Conservation (phyloP, 1,284 basidiomycete genomes). For the Inonotus obliquus region DNA sequence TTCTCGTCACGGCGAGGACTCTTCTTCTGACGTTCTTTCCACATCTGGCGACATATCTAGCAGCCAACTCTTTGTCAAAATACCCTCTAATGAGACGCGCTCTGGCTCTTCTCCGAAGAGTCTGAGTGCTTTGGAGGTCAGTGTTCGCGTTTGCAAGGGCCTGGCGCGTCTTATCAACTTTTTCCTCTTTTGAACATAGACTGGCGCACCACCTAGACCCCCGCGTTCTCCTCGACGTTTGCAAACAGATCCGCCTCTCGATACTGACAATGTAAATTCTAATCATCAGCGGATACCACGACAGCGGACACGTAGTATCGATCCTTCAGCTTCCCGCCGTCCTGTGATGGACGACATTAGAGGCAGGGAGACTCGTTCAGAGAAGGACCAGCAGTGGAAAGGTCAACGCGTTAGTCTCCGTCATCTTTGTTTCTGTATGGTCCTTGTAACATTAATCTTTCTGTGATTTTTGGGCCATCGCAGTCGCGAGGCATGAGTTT, state of each 20-base stretch:
- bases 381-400: conserved; percentile 8
- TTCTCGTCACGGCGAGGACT: conserved; percentile 8
- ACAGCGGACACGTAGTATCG: conserved; percentile 11
- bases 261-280: not conserved
- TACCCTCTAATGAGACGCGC: conserved; percentile 6
- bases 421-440: not conserved
- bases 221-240: conserved; percentile 13
- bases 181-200: conserved; percentile 4
- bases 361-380: conserved; percentile 17
- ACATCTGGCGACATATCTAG: conserved; percentile 16
- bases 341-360: conserved; percentile 5
- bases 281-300: conserved; percentile 1
- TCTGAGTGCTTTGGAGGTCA: conserved; percentile 2
- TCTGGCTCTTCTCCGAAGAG: conserved; percentile 12
- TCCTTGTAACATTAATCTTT: not conserved
- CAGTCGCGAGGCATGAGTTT: conserved; percentile 32
- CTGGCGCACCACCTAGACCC: conserved; percentile 11
- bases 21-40: conserved; percentile 15
- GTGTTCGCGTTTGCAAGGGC: not conserved
- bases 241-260: not conserved
- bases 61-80: conserved; percentile 18
- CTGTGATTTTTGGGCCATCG: not conserved
- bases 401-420: conserved; percentile 12
- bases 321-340: conserved; percentile 7
- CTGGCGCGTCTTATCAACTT: conserved; percentile 2